These are phyloP conservation scores for Emmonsiellopsis sp. DNA, from an alignment of 2,329 filamentous ascomycete species.

Conservation along the genomic window DNA sequence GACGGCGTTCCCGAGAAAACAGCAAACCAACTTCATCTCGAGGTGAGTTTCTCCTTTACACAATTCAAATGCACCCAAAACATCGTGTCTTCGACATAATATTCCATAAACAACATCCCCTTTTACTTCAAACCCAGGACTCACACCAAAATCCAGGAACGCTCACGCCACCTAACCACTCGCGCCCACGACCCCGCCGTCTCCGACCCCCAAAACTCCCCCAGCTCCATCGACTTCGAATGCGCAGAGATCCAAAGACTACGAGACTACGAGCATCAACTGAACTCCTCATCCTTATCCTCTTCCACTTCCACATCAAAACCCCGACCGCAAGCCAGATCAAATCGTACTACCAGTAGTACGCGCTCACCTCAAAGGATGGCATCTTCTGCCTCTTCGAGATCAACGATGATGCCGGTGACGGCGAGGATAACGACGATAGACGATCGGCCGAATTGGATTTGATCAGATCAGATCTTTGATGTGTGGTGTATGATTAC, in stretches of 20 bases:
- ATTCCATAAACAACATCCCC: background rate
- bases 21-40: slow-evolving; percentile 22
- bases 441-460: background rate
- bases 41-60: slow-evolving; percentile 14
- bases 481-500: background rate
- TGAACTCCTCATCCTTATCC: too few relatives aligned
- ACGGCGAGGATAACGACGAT: background rate
- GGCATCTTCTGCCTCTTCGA: too few relatives aligned
- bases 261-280: background rate
- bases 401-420: background rate
- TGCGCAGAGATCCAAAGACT: slow-evolving; percentile 14
- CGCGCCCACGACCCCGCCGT: slow-evolving; percentile 22
- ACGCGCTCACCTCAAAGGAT: background rate
- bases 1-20: slow-evolving; percentile 16
- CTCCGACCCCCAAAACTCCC: slow-evolving; percentile 16
- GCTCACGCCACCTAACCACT: slow-evolving; percentile 14
- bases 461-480: background rate
- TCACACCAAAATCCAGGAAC: slow-evolving; percentile 15
- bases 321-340: too few relatives aligned
- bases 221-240: slow-evolving; percentile 21
- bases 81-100: background rate
- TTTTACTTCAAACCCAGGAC: background rate
- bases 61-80: background rate
- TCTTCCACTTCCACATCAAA: too few relatives aligned
- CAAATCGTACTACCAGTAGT: too few relatives aligned